These are phyloP conservation scores for Cryptococcus sp. DNA, from an alignment of 1,284 basidiomycete species.

Conservation along the genomic window DNA sequence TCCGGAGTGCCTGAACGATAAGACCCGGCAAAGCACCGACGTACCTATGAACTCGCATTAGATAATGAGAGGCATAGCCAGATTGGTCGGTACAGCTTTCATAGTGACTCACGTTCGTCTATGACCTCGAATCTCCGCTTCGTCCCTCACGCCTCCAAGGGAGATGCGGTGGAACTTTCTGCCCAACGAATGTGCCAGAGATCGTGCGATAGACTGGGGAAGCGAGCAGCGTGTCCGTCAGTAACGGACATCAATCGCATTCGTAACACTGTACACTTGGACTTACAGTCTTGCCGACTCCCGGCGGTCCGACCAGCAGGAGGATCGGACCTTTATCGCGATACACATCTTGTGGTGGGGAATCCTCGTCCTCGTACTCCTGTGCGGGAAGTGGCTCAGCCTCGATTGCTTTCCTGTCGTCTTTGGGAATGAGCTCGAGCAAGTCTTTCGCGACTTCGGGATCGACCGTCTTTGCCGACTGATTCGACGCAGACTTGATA, in stretches of 20 bases:
- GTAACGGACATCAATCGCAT: background rate
- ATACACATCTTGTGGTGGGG: constrained; percentile 38
- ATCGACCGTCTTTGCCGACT: constrained; percentile 19
- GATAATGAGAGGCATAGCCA: background rate
- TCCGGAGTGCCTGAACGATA: constrained; percentile 93
- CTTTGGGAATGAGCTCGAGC: constrained; percentile 29
- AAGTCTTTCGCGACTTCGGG: constrained; percentile 24
- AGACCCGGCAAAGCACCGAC: constrained; percentile 86
- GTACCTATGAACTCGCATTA: constrained; percentile 21
- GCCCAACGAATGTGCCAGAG: constrained; percentile 43
- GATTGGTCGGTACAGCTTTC: background rate
- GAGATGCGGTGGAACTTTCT: constrained; percentile 68
- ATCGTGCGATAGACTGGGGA: constrained; percentile 41
- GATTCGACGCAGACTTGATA: background rate
- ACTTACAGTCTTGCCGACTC: constrained; percentile 90
- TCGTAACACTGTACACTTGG: constrained; percentile 31
- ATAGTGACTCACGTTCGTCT: constrained; percentile 78
- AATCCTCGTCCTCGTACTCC: constrained; percentile 21
- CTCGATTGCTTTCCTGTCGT: constrained; percentile 15
- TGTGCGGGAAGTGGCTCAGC: background rate
- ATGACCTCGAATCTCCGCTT: constrained; percentile 98
- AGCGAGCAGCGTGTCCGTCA: constrained; percentile 2
- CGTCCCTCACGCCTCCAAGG: constrained; percentile 92
- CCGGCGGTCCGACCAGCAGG: constrained; percentile 83
- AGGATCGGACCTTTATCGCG: constrained; percentile 50